These are phyloP conservation scores for Nemania serpens DNA, from an alignment of 2,329 filamentous ascomycete genomes.

Conservation along the genomic window DNA sequence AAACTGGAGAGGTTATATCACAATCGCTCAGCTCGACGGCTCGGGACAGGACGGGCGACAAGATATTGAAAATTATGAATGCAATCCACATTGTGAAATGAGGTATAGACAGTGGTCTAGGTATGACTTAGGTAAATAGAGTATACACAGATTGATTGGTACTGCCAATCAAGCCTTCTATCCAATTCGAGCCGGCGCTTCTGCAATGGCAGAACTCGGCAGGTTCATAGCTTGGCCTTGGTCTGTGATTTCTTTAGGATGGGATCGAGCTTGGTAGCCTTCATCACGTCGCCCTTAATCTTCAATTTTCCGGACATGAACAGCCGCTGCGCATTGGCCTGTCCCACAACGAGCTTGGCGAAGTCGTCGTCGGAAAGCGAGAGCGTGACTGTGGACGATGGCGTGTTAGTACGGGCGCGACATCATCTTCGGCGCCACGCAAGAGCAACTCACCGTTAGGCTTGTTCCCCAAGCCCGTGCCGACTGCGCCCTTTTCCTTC, in stretches of 20 bases:
- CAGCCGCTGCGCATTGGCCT: slow-evolving; percentile 90
- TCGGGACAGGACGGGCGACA: too few species aligned
- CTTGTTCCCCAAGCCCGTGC: slow-evolving; percentile 78
- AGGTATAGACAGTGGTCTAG: slow-evolving; percentile 19
- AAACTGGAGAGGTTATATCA: neutral
- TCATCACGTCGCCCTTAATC: slow-evolving; percentile 98
- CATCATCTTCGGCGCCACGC: neutral
- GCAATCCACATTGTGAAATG: neutral
- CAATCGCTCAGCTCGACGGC: neutral
- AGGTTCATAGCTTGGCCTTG: slow-evolving; percentile 79
- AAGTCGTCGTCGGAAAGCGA: slow-evolving; percentile 86
- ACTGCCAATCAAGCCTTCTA: slow-evolving; percentile 10
- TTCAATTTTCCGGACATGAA: slow-evolving; percentile 99
- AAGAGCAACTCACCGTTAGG: slow-evolving; percentile 69
- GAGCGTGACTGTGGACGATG: slow-evolving; percentile 70
- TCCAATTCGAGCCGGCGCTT: slow-evolving; percentile 11
- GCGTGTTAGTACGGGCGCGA: slow-evolving; percentile 9
- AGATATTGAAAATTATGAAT: neutral
- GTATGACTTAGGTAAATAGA: slow-evolving; percentile 17
- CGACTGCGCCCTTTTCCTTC: slow-evolving; percentile 84
- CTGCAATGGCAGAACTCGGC: neutral
- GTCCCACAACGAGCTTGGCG: slow-evolving; percentile 77
- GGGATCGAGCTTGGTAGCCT: slow-evolving; percentile 94
- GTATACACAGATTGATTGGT: slow-evolving; percentile 18
- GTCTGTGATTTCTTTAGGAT: slow-evolving; percentile 86